Evolutionary conservation across 352 stramenopile species (phyloP), one percentile per base, ranked within the genome.

Genomic region (Lagenidium sp.): DNA sequence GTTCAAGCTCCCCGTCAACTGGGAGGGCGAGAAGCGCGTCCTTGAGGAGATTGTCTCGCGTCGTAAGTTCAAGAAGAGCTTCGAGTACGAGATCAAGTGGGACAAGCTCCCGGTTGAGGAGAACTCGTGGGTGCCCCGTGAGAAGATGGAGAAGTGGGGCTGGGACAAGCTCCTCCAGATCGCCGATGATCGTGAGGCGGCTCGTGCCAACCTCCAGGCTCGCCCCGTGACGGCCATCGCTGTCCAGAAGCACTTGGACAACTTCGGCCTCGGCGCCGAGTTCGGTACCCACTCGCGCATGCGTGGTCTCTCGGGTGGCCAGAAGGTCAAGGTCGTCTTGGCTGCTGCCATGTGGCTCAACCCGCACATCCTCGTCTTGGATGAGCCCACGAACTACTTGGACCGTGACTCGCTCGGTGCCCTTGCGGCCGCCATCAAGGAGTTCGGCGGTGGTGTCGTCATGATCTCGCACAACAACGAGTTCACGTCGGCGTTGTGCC

Each of bases 301-400:
- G 83, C 91, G 89, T 58, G 95, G 94, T 70, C 75, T 99, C 26
- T 98, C 91, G 38, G 96, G 95, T 67, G 96, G 96, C 58, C 95
- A 99, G 74, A 99, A 99, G 82, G 94, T 98, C 28, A 99, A 98
- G 87, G 94, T 99, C 36, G 95, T 99, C 47, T 69, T 99, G 30
- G 95, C 71, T 41, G 95, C 95, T 62, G 91, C 88, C 44, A 97
- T 97, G 79, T 98, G 88, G 94, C 96, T 96, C 57, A 94, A 98
- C 79, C 85, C 92, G 40, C 86, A 97, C 76, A 83, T 98, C 45
- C 69, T 97, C 51, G 88, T 98, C 51, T 71, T 98, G 41, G 91
- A 97, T 71, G 92, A 98, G 69, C 92, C 92, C 22, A 98, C 92
- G 50, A 97, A 97, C 74, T 97, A 97, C 65, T 69, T 97, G 38